Conservation (phyloP, 345 rosid genomes). For the Aquilaria yunnanensis region DNA sequence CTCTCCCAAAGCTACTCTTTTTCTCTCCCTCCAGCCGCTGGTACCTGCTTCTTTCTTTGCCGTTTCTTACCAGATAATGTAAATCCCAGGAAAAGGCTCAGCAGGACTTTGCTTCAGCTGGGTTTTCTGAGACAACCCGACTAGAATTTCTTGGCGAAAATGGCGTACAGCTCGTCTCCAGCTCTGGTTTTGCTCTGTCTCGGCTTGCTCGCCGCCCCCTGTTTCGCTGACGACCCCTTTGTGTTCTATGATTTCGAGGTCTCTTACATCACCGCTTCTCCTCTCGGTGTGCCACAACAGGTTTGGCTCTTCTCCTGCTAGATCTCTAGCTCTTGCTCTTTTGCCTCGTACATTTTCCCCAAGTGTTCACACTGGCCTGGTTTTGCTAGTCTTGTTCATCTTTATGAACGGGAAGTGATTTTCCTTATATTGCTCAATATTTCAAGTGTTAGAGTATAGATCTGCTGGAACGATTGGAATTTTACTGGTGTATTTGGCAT, state of each 20-base stretch:
- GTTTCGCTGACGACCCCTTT: slow-evolving; percentile 77
- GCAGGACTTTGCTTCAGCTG: neutral
- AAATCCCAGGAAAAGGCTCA: slow-evolving; percentile 16
- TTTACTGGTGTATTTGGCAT: slow-evolving; percentile 8
- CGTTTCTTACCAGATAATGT: slow-evolving; percentile 30
- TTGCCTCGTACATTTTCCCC: slow-evolving; percentile 14
- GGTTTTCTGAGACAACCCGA: slow-evolving; percentile 5
- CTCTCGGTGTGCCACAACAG: slow-evolving; percentile 95
- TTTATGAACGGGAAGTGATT: slow-evolving; percentile 15
- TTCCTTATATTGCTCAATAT: slow-evolving; percentile 23
- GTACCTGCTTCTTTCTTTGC: slow-evolving; percentile 5
- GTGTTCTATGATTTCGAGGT: slow-evolving; percentile 63
- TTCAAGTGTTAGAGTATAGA: slow-evolving; percentile 39
- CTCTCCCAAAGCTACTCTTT: slow-evolving; percentile 4
- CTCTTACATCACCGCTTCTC: slow-evolving; percentile 93
- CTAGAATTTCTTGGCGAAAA: slow-evolving; percentile 13
- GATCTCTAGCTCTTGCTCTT: slow-evolving; percentile 22
- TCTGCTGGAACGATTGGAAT: slow-evolving; percentile 20
- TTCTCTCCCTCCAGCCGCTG: slow-evolving; percentile 6
- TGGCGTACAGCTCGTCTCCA: slow-evolving; percentile 44
- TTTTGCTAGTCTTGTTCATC: slow-evolving; percentile 13
- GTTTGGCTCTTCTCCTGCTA: slow-evolving; percentile 24
- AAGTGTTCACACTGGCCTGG: too few species aligned
- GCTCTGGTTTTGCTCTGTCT: slow-evolving; percentile 47
- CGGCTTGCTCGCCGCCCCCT: slow-evolving; percentile 34